Evolutionary conservation across 345 rosid genomes (phyloP), one percentile per base, ranked within the genome.

Genomic region (Eucalyptus camaldulensis): DNA sequence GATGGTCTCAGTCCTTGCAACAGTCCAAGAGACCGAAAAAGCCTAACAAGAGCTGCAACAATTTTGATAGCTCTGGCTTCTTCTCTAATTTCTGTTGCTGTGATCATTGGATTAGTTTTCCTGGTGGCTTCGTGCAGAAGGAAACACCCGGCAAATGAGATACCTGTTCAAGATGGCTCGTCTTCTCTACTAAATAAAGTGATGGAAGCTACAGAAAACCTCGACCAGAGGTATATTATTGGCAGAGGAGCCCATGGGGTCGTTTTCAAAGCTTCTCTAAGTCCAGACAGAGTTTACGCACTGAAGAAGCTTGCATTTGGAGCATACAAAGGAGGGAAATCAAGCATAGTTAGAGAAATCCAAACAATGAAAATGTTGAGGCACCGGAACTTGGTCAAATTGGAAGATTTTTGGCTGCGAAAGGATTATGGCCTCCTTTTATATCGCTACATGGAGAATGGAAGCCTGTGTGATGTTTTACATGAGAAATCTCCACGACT

Each of bases 201-300:
- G 88, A 93, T 95, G 88, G 92, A 91, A 90, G 99, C 97, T 49
- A 95, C 97, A 0, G 97, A 94, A 87, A 96, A 97, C 87, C 95
- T 97, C 21, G 90, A 91, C 47, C 97, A 94, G 56, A 93, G 86
- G 87, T 93, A 94, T 72, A 92, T 95, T 89, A 92, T 97, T 16
- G 99, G 98, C 45, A 95, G 91, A 90, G 99, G 98, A 89, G 95
- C 94, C 37, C 99, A 97, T 60, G 99, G 99, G 87, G 86, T 87
- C 54, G 96, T 97, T 19, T 97, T 93, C 87, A 96, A 93, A 92
- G 98, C 95, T 45, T 89, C 92, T 24, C 37, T 96, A 87, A 92
- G 90, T 12, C 92, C 93, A 4, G 93, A 93, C 43, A 56, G 92
- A 43, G 91, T 90, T 49, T 96, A 91, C 87, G 99, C 98, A 6